These are phyloP conservation scores for Hevea brasiliensis DNA, from an alignment of 345 rosid species.

Conservation along the genomic window DNA sequence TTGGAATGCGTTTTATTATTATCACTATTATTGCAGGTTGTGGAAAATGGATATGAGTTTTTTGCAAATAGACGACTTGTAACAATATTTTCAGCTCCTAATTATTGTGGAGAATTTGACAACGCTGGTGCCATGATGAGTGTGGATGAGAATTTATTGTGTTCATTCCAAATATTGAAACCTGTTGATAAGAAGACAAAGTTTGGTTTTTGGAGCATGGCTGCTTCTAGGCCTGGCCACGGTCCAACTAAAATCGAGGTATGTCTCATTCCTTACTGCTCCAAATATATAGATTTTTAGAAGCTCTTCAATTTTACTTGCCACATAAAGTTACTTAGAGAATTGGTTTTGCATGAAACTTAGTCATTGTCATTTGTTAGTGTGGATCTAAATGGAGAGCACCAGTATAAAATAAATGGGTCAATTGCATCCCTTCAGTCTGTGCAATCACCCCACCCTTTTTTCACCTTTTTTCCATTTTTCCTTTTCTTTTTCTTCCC, in stretches of 20 bases:
- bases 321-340: neutral
- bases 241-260: conserved; percentile 58
- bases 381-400: neutral
- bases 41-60: conserved; percentile 32
- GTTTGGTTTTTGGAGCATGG: conserved; percentile 23
- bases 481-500: neutral
- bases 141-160: conserved; percentile 25
- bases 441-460: neutral
- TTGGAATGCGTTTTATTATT: neutral
- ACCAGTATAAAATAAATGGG: too few species aligned
- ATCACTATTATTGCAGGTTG: conserved; percentile 22
- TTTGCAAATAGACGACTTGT: conserved; percentile 27
- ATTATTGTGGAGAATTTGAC: conserved; percentile 35
- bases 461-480: neutral
- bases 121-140: conserved; percentile 37
- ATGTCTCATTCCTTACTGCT: neutral
- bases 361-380: neutral
- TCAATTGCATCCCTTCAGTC: neutral
- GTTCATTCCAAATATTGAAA: conserved; percentile 30
- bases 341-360: neutral
- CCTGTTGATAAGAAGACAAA: conserved; percentile 31
- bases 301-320: neutral
- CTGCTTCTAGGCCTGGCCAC: conserved; percentile 4
- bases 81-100: conserved; percentile 34
- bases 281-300: neutral